Evolutionary conservation across 306 rosid species (phyloP), one percentile per base, ranked within the genome.

Genomic region (Prinsepia uniflora): DNA sequence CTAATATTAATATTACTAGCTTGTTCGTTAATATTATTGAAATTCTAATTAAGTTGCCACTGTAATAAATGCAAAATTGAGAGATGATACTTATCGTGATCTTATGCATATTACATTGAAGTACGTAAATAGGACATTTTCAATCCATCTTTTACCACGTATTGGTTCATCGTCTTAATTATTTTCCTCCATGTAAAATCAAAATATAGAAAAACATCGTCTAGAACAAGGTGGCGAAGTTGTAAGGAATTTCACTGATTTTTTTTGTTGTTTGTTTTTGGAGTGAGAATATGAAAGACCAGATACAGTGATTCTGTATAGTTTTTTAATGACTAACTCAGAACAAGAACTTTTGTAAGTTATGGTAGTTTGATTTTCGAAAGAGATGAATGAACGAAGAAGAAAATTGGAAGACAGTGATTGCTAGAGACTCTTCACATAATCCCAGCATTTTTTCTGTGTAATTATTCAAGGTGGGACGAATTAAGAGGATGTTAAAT

Each of bases 41-140:
- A 67, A 81, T 81, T 86, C 81, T 81, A 80, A 76, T 76, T 80
- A 79, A 82, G 75, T 83, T 77, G 80, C 74, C 78, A 53, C 66
- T 68, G 72, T 65, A 75, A 81, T 84, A 86, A 87, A 74, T 76
- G 81, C 79, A 73, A 74, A 71, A 75, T 75, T 75, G 72, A 63
- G 61, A 70, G 45, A 64, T 53, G 48, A 47, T 72, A 75, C 63
- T 17, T 64, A 18, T 61, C 67, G 12, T 60, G 36, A 30, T 30
- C 36, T 30, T 30, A 30, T 30, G 36, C 30, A 30, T 30, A 59
- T 77, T 64, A 54, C 68, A 53, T 78, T 74, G 75, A 45, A 82
- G 78, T 84, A 45, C 82, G 78, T 84, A 81, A 66, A 88, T 84
- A 81, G 76, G 46, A 68, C 70, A 20, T 53, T 63, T 66, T 75